phyloP scores from a whole-genome alignment of 2,329 filamentous ascomycete species.

The Neoarthrinium moseri region DNA sequence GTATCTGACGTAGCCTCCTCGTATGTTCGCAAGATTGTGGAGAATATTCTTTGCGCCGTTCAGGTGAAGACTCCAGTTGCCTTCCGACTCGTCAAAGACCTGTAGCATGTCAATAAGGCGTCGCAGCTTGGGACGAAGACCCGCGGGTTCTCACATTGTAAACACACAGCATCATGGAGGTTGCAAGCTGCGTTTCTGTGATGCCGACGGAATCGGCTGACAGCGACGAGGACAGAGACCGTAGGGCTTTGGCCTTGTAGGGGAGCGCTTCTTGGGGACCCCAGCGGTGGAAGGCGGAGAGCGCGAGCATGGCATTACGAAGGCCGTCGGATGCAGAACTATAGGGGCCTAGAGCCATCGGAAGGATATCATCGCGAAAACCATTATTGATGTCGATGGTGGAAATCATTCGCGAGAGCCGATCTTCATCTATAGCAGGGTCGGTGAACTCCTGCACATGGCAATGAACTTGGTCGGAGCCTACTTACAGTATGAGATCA shows the following conservation, averaged over 20 bases:
- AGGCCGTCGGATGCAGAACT: slow-evolving; percentile 35
- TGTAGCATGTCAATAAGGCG: slow-evolving; percentile 19
- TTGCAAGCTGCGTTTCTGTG: slow-evolving; percentile 39
- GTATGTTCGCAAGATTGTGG: slow-evolving; percentile 22
- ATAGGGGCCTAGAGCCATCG: slow-evolving; percentile 38
- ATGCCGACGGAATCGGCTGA: slow-evolving; percentile 24
- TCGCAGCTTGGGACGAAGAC: neutral
- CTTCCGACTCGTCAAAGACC: slow-evolving; percentile 48
- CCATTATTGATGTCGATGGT: slow-evolving; percentile 45
- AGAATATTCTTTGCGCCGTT: slow-evolving; percentile 39
- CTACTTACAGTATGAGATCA: slow-evolving; percentile 28
- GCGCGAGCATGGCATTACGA: slow-evolving; percentile 42
- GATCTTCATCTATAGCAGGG: slow-evolving; percentile 32
- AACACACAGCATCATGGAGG: slow-evolving; percentile 50
- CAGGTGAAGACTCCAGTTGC: slow-evolving; percentile 43
- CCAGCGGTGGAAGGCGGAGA: slow-evolving; percentile 40
- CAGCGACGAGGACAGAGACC: slow-evolving; percentile 36
- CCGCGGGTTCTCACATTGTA: slow-evolving; percentile 38
- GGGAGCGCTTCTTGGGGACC: slow-evolving; percentile 37
- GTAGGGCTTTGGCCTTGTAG: slow-evolving; percentile 41
- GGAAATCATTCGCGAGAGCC: slow-evolving; percentile 43
- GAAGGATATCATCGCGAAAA: slow-evolving; percentile 43
- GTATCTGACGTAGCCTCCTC: slow-evolving; percentile 26
- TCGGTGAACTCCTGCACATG: neutral
- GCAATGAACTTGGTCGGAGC: neutral